These are phyloP conservation scores for Tylopilus felleus DNA, from an alignment of 768 basidiomycete genomes.

Conservation along the genomic window DNA sequence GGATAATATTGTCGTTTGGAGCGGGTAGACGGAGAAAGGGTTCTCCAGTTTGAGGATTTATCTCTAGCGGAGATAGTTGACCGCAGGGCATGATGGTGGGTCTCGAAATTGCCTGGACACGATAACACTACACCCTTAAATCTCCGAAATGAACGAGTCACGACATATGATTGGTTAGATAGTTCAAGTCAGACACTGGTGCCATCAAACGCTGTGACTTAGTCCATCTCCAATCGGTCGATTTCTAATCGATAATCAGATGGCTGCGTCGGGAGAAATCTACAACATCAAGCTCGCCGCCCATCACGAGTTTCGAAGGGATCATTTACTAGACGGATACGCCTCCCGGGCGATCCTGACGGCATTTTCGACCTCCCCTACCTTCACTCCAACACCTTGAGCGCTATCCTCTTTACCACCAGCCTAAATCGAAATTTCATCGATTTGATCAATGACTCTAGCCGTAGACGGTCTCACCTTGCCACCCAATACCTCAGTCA, in stretches of 20 bases:
- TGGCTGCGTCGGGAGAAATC: not conserved
- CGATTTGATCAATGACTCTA: not conserved
- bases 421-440: constrained; percentile 48
- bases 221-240: not conserved
- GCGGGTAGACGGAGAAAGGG: constrained; percentile 52
- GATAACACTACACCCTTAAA: too few relatives aligned
- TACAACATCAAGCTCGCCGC: not conserved
- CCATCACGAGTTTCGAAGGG: not conserved
- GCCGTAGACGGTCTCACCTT: constrained; percentile 56
- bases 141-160: not conserved
- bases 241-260: not conserved
- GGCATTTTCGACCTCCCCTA: constrained; percentile 63
- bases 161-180: too few relatives aligned
- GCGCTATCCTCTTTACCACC: constrained; percentile 94
- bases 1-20: constrained; percentile 51
- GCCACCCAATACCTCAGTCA: constrained; percentile 80
- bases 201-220: not conserved
- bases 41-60: constrained; percentile 44
- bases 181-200: constrained; percentile 2
- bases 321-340: constrained; percentile 27
- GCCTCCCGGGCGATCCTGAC: constrained; percentile 50
- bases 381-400: constrained; percentile 80
- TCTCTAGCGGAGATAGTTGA: constrained; percentile 39
- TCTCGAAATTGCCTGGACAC: not conserved
- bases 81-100: constrained; percentile 13